Percentiles rank a stretch among this genome's conserved stretches.
Evolutionary conservation across 148 eudicot genomes (phyloP).

Genomic region (Polygonum aviculare): DNA sequence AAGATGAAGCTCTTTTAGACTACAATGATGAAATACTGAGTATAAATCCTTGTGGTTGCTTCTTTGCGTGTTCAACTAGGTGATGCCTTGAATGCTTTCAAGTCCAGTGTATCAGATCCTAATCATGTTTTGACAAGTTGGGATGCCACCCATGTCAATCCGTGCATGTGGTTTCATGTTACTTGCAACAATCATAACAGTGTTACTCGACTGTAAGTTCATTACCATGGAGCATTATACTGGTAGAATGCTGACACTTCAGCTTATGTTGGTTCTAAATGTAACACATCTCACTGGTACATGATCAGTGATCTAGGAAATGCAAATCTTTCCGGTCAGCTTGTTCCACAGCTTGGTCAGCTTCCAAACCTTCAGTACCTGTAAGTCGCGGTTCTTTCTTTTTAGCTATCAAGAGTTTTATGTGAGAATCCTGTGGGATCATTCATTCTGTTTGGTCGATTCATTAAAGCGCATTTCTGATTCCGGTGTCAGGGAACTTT

Average conservation of each 20-base stretch:
- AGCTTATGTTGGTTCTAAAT: neutral
- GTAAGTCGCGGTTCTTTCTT: neutral
- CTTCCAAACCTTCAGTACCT: constrained; percentile 8
- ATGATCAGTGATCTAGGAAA: constrained; percentile 46
- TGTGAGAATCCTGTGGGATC: neutral
- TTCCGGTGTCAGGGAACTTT: constrained; percentile 22
- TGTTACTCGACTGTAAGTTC: no score
- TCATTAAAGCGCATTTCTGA: neutral
- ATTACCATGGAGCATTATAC: neutral
- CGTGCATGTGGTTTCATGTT: no score
- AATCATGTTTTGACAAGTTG: no score
- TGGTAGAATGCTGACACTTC: neutral
- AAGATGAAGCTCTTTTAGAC: no score
- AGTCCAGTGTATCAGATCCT: no score
- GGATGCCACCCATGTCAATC: no score
- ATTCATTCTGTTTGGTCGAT: neutral
- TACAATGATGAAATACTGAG: no score
- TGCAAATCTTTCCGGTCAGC: constrained; percentile 21
- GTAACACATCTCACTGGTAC: neutral
- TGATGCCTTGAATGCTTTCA: no score
- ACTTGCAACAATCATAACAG: no score
- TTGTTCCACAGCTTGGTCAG: constrained; percentile 8
- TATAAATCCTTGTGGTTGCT: no score
- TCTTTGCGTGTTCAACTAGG: no score
- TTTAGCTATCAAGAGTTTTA: neutral